Evolutionary conservation across 495 filamentous ascomycete genomes (phyloP).

Genomic region (Opeltia flavorubescens): DNA sequence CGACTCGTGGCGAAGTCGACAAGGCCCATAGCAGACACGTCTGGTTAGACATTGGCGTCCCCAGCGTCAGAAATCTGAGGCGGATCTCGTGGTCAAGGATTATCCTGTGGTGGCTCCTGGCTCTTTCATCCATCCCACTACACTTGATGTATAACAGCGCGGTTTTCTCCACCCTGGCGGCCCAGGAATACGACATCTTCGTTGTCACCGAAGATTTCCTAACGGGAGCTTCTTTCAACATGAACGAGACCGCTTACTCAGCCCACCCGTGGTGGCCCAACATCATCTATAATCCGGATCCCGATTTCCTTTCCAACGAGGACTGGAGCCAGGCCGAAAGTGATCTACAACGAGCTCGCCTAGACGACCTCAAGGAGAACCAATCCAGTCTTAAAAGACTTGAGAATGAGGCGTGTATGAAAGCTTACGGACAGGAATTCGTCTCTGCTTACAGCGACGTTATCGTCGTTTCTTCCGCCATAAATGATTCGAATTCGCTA

Average conservation of each 20-base stretch:
- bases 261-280: background rate
- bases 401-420: constrained; percentile 20
- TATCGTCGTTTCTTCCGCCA: constrained; percentile 6
- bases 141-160: constrained; percentile 19
- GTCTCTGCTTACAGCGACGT: constrained; percentile 15
- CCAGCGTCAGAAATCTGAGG: constrained; percentile 24
- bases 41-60: constrained; percentile 29
- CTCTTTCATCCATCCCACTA: constrained; percentile 11
- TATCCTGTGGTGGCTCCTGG: constrained; percentile 11
- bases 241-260: background rate
- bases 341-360: background rate
- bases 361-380: background rate
- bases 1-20: constrained; percentile 27
- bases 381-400: constrained; percentile 13
- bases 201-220: constrained; percentile 22
- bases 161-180: constrained; percentile 13
- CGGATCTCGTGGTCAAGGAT: constrained; percentile 2
- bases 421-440: constrained; percentile 19
- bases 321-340: background rate
- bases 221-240: constrained; percentile 10
- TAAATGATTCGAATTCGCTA: background rate
- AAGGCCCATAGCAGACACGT: constrained; percentile 18
- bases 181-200: constrained; percentile 26
- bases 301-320: background rate
- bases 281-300: background rate